These are phyloP conservation scores for Hexamita inflata DNA, from an alignment of 208 protist genomes.

Conservation along the genomic window DNA sequence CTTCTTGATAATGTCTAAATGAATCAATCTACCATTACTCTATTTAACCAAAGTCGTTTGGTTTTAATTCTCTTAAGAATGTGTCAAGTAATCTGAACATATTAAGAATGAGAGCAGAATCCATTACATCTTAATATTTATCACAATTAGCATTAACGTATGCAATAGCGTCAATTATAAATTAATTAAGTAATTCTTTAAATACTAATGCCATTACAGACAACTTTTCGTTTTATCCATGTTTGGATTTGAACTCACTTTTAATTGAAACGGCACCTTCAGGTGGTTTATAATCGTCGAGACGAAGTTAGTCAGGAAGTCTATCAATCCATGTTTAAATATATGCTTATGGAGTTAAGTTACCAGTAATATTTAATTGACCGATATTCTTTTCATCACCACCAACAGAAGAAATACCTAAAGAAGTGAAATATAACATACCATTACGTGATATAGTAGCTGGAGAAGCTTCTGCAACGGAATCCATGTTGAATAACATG, in stretches of 20 bases:
- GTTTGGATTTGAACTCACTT: not conserved
- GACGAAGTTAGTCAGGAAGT: constrained; percentile 5
- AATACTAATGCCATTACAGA: not conserved
- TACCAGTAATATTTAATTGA: too few relatives aligned
- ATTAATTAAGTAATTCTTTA: constrained; percentile 13
- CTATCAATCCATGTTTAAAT: constrained; percentile 26
- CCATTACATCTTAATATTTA: not conserved
- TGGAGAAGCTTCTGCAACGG: constrained; percentile 82
- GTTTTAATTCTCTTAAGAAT: constrained; percentile 22
- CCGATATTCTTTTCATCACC: too few relatives aligned
- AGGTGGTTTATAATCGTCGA: too few relatives aligned
- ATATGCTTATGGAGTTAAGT: not conserved
- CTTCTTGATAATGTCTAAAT: constrained; percentile 45
- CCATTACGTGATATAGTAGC: constrained; percentile 92
- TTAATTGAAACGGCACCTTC: not conserved
- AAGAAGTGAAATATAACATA: constrained; percentile 10
- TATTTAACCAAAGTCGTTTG: constrained; percentile 14
- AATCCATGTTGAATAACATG: constrained; percentile 68
- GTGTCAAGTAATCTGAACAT: constrained; percentile 5
- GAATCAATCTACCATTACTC: constrained; percentile 2
- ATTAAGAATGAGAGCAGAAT: not conserved
- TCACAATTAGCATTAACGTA: not conserved
- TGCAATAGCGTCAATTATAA: not conserved
- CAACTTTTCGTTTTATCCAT: not conserved
- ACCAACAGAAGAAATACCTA: too few relatives aligned